Evolutionary conservation across 495 filamentous ascomycete species (phyloP), one percentile per base, ranked within the genome.

Genomic region (Xylaria telfairii): DNA sequence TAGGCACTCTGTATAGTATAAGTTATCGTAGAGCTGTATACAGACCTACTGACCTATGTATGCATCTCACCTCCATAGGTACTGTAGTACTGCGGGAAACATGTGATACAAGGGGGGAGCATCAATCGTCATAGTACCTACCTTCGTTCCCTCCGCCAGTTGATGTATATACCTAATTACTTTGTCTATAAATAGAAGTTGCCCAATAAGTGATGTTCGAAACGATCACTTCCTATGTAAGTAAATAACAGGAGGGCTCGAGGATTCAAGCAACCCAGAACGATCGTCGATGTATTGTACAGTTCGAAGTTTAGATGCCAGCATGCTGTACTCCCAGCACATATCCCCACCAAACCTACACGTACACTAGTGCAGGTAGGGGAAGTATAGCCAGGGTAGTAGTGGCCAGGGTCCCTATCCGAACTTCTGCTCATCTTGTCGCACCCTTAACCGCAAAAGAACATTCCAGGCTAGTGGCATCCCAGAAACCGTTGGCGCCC

Each of bases 341-440:
- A 1, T 19, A 32, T 30, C 56, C 30, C 56, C 56, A 37, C 56
- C 30, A 37, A 37, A 59, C 56, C 12, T 59, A 59, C 21, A 37
- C 32, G 54, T 19, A 57, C 0, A 37, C 32, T 59, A 59, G 56
- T 59, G 56, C 32, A 21, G 4, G 56, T 59, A 21, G 7, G 32
- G 32, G 32, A 39, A 21, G 19, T 34, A 37, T 42, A 42, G 37
- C 37, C 21, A 62, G 37, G 59, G 54, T 32, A n/a, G 34, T 41
- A 21, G 62, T 51, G 9, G 39, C 37, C 62, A 37, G 62, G 62
- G 26, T 30, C 37, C 44, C n/a, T 65, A 51, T 39, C 56, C 62
- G 62, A 46, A 65, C 10, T 49, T 65, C 15, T 65, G 30, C 42
- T 37, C 44, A 65, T 30, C 37, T 65, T 51, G 42, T 42, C 21